These are phyloP conservation scores for Aspergillus chevalieri DNA, from an alignment of 2,329 filamentous ascomycete species.

Conservation along the genomic window DNA sequence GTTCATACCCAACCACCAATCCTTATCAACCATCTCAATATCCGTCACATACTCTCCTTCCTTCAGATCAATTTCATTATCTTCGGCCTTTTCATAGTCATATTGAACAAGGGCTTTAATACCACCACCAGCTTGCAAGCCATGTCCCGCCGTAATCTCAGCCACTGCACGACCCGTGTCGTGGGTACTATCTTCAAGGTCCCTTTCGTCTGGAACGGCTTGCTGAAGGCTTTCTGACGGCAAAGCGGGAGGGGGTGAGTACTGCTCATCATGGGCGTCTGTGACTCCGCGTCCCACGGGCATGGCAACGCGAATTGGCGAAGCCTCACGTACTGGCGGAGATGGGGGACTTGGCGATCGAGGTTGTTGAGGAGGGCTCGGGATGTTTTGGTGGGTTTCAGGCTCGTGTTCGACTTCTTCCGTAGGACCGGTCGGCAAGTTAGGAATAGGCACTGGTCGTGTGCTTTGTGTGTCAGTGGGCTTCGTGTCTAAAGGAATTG, in stretches of 20 bases:
- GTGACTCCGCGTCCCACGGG: constrained; percentile 64
- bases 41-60: constrained; percentile 85
- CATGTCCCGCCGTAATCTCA: constrained; percentile 45
- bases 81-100: constrained; percentile 96
- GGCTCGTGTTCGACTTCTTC: constrained; percentile 42
- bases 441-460: constrained; percentile 67
- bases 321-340: constrained; percentile 50
- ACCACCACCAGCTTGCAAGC: constrained; percentile 49
- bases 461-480: constrained; percentile 62
- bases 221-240: constrained; percentile 59
- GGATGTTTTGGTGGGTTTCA: constrained; percentile 27
- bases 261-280: constrained; percentile 38
- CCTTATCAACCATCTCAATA: constrained; percentile 95
- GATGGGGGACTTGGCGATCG: constrained; percentile 46
- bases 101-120: constrained; percentile 77
- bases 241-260: constrained; percentile 42
- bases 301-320: constrained; percentile 78
- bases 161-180: constrained; percentile 57
- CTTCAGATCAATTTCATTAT: constrained; percentile 86
- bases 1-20: constrained; percentile 99
- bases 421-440: constrained; percentile 57
- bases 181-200: constrained; percentile 57
- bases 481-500: constrained; percentile 52
- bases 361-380: constrained; percentile 41
- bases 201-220: constrained; percentile 57